A percentile compares a stretch with the other conserved stretches of the same genome.
phyloP scores from a whole-genome alignment of 306 rosid species.

The Cucumis sativus region Cucumber_9930_V3 NC_026656.2:24082001-24082500 shows the following conservation, averaged over 20 bases:
- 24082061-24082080: not conserved
- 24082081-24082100: not conserved
- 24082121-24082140: not conserved
- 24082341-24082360: constrained; percentile 90
- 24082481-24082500: not conserved
- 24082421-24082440: not conserved
- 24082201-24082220: not conserved
- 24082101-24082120: not conserved
- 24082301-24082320: constrained; percentile 85
- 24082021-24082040: not conserved
- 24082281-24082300: constrained; percentile 72
- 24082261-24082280: constrained; percentile 41
- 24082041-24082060: not conserved
- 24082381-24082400: constrained; percentile 57
- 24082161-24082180: not conserved
- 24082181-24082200: not conserved
- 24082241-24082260: constrained; percentile 84
- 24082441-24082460: not conserved
- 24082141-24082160: not conserved
- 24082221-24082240: constrained; percentile 40
- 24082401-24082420: not conserved
- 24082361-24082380: constrained; percentile 71
- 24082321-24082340: constrained; percentile 64
- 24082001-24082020: not conserved
- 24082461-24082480: not conserved